These are phyloP conservation scores for Lactifluus volemus DNA, from an alignment of 768 basidiomycete genomes.

Conservation along the genomic window DNA sequence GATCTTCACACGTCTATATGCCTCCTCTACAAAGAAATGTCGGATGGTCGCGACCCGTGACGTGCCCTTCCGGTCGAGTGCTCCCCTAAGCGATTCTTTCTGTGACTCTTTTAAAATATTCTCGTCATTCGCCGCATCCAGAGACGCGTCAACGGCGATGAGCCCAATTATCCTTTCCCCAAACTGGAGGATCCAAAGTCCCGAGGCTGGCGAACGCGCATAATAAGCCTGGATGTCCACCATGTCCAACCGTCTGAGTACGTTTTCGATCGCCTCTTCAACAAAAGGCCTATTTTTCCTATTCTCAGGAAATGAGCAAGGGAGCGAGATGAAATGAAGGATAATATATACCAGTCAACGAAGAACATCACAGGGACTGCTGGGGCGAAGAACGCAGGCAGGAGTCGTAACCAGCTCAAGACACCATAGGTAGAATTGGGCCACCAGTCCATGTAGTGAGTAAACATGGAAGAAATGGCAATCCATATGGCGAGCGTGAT, in stretches of 20 bases:
- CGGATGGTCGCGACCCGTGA: conserved; percentile 56
- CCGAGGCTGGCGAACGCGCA: conserved; percentile 49
- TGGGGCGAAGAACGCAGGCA: conserved; percentile 59
- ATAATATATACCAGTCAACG: conserved; percentile 54
- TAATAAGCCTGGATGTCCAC: conserved; percentile 47
- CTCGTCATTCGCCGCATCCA: conserved; percentile 29
- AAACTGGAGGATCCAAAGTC: conserved; percentile 62
- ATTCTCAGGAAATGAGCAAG: neutral
- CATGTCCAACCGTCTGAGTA: conserved; percentile 51
- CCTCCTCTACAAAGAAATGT: conserved; percentile 66
- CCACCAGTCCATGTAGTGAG: conserved; percentile 61
- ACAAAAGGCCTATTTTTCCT: conserved; percentile 69
- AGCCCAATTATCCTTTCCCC: conserved; percentile 53
- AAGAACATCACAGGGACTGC: conserved; percentile 57
- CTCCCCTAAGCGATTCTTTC: conserved; percentile 14
- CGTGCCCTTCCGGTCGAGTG: conserved; percentile 26
- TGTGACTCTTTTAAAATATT: conserved; percentile 20
- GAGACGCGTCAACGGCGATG: conserved; percentile 59
- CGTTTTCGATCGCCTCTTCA: conserved; percentile 43
- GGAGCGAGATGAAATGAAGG: neutral
- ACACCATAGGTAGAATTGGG: conserved; percentile 39
- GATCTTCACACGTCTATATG: conserved; percentile 45
- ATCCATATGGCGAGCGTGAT: conserved; percentile 55
- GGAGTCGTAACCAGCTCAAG: conserved; percentile 44
- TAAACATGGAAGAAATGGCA: conserved; percentile 46